Base-by-base conservation (phyloP, 164 flowering plant species). In the Macadamia tetraphylla region DNA sequence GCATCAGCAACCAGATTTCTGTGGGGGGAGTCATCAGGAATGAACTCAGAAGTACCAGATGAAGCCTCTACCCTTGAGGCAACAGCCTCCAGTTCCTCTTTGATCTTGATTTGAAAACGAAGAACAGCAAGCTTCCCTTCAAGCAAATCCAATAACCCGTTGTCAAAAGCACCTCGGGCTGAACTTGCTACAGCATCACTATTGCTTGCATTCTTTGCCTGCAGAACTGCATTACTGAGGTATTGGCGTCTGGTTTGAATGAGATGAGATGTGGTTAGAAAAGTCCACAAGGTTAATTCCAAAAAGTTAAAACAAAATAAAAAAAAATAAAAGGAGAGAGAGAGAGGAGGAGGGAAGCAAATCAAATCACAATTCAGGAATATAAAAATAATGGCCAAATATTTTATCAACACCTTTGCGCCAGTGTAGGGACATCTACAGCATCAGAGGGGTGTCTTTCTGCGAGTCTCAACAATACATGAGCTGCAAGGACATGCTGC, bases 41-140 rank as follows among this genome's bases (percentile, higher is more conserved):
- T 66, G 62, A 86, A 72, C 30, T 83, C 90, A 55, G 84, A 71
- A 32, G 74, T 76, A 62, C 71, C 70, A 18, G 76, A 51, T 9
- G 83, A 66, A 55, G 80, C 70, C 67, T 87, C 98, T 49, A 83
- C 42, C 68, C 81, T 84, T 53, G 86, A 82, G 60, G 85, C 86
- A 32, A 88, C 66, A 29, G 86, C 81, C 73, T 88, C 97, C 74
- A 95, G 72, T 67, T 83, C 90, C 56, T 88, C 94, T 78, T 86
- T 95, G 66, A 95, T 88, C 78, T 83, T 89, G 57, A 89, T 87
- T 78, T 95, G 99, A 73, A 95, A 95, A 44, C 88, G 84, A 68
- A 92, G 87, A 70, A 95, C 98, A 65, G 94, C 85, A 75, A 95
- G 98, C 74, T 95, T 95, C 70, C 96, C 97, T 77, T 95, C 98